Evolutionary conservation across 164 flowering plant species (phyloP).

Genomic region (Annona cherimola): DNA sequence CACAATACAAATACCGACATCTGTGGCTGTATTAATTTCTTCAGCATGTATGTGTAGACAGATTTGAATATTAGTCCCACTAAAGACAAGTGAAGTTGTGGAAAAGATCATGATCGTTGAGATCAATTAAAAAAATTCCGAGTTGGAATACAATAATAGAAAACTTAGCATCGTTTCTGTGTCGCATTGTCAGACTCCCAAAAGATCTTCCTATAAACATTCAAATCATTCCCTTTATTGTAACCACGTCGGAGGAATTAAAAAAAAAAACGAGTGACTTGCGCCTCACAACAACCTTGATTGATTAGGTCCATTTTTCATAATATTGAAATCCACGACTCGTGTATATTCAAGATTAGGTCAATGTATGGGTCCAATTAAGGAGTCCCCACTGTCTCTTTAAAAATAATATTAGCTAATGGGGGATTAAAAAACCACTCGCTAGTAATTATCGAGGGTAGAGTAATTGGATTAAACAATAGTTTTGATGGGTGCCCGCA

Average conservation of each 20-base stretch:
- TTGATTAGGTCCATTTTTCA: constrained; percentile 3
- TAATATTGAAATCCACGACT: constrained; percentile 9
- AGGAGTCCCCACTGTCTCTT: background rate
- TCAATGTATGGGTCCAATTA: background rate
- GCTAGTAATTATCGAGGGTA: background rate
- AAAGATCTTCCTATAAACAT: background rate
- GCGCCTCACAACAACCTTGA: background rate
- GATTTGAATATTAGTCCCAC: background rate
- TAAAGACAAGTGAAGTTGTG: background rate
- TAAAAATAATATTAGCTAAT: background rate
- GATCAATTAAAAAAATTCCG: background rate
- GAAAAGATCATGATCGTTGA: background rate
- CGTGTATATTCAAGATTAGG: constrained; percentile 9
- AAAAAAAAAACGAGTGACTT: background rate
- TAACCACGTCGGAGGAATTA: constrained; percentile 1
- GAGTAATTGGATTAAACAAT: too few species aligned
- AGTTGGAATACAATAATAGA: background rate
- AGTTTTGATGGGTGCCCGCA: too few species aligned
- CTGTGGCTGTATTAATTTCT: background rate
- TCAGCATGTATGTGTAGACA: background rate
- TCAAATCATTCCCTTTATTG: constrained; percentile 10
- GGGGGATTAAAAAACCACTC: background rate
- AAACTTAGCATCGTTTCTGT: constrained; percentile 1
- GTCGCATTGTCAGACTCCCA: background rate
- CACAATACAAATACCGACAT: background rate